A percentile compares a stretch with the other conserved stretches of the same genome.
Conservation (phyloP, 345 rosid genomes). For the Gossypium turneri region DNA sequence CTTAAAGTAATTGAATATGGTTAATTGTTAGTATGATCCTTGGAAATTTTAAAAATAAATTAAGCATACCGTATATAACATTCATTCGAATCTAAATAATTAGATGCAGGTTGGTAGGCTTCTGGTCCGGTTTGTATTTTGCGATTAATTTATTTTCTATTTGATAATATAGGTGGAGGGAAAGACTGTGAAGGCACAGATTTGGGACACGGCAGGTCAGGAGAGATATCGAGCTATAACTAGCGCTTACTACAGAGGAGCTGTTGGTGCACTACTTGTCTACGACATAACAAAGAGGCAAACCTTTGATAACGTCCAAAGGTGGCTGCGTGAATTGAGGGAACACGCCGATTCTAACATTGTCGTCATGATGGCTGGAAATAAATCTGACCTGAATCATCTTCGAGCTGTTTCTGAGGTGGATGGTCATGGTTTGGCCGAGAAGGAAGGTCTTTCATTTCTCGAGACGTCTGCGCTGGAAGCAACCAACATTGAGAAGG, state of each 20-base stretch:
- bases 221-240: conserved; percentile 71
- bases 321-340: conserved; percentile 74
- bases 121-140: neutral
- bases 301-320: conserved; percentile 58
- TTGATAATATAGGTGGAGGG: conserved; percentile 55
- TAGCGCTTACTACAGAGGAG: conserved; percentile 74
- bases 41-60: neutral
- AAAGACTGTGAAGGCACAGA: conserved; percentile 75
- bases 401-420: conserved; percentile 57
- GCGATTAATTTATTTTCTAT: neutral
- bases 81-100: neutral
- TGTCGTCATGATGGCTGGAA: conserved; percentile 77
- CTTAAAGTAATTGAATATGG: neutral
- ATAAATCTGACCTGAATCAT: conserved; percentile 64
- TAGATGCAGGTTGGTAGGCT: neutral
- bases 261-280: conserved; percentile 74
- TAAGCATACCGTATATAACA: neutral
- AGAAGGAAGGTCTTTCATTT: conserved; percentile 65
- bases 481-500: conserved; percentile 62
- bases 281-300: conserved; percentile 77
- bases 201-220: conserved; percentile 84
- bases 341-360: conserved; percentile 78
- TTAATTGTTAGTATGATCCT: neutral
- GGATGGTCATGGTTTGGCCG: conserved; percentile 54
- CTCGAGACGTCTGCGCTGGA: conserved; percentile 72